phyloP scores from a whole-genome alignment of 306 rosid species.

The Vigna nakashimae region DNA sequence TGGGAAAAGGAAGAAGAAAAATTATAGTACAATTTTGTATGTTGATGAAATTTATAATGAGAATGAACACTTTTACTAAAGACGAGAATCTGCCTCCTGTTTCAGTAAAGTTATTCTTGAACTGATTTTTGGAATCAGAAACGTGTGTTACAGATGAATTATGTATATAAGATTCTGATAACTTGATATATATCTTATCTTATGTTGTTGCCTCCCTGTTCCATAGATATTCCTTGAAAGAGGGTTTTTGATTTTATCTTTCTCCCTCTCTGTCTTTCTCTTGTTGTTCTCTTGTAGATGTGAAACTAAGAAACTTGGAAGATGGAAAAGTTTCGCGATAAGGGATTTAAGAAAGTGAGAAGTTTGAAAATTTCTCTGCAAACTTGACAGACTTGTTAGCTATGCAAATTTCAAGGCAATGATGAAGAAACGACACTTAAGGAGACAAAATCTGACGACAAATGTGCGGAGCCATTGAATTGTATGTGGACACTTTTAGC shows the following conservation, averaged over 20 bases:
- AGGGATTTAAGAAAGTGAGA: constrained; percentile 27
- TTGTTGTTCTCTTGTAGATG: background rate
- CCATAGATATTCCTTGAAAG: background rate
- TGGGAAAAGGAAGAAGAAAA: background rate
- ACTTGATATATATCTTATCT: constrained; percentile 8
- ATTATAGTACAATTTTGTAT: constrained; percentile 49
- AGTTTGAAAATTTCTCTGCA: constrained; percentile 28
- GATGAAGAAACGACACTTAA: constrained; percentile 26
- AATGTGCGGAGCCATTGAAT: constrained; percentile 38
- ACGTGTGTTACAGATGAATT: constrained; percentile 22
- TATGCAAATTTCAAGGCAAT: constrained; percentile 32
- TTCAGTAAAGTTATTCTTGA: constrained; percentile 34
- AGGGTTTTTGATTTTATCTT: background rate
- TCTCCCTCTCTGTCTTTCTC: background rate
- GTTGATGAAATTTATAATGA: constrained; percentile 43
- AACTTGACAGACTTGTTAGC: constrained; percentile 9
- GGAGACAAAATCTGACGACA: constrained; percentile 41
- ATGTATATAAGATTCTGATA: constrained; percentile 39
- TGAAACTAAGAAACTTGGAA: constrained; percentile 6
- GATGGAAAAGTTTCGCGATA: background rate
- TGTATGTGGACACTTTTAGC: constrained; percentile 38
- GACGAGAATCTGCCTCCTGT: constrained; percentile 45
- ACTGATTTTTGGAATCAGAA: constrained; percentile 27
- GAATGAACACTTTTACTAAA: constrained; percentile 39
- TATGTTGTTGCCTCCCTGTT: background rate